A percentile compares a stretch with the other conserved stretches of the same genome.
Conservation (phyloP, 441 rosid species). For the Omphalea diandra region DNA sequence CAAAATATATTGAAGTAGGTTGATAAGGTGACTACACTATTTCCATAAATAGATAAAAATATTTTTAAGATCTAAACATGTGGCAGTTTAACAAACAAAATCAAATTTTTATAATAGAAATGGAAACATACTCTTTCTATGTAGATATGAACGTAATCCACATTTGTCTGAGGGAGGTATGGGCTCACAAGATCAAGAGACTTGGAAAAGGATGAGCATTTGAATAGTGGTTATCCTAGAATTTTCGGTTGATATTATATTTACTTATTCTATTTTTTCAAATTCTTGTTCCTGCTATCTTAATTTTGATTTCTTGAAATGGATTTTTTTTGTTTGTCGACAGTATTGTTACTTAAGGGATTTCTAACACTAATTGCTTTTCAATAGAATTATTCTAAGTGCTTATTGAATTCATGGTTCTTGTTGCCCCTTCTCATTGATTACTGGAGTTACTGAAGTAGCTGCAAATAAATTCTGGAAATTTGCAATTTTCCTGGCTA, state of each 20-base stretch:
- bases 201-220: neutral
- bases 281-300: neutral
- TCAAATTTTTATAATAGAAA: too few relatives aligned
- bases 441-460: neutral
- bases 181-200: neutral
- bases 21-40: too few relatives aligned
- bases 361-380: neutral
- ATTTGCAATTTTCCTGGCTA: neutral
- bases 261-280: neutral
- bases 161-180: neutral
- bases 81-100: too few relatives aligned
- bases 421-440: neutral
- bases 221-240: neutral
- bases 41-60: too few relatives aligned
- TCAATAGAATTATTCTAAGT: neutral
- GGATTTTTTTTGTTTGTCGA: neutral
- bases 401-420: neutral
- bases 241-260: too few relatives aligned
- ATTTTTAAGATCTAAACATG: too few relatives aligned
- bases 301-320: neutral
- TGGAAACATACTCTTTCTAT: too few relatives aligned
- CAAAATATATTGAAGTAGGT: too few relatives aligned
- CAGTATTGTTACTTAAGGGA: neutral
- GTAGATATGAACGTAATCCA: neutral
- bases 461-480: neutral